These are phyloP conservation scores for Cenococcum geophilum DNA, from an alignment of 495 filamentous ascomycete species.

Conservation along the genomic window DNA sequence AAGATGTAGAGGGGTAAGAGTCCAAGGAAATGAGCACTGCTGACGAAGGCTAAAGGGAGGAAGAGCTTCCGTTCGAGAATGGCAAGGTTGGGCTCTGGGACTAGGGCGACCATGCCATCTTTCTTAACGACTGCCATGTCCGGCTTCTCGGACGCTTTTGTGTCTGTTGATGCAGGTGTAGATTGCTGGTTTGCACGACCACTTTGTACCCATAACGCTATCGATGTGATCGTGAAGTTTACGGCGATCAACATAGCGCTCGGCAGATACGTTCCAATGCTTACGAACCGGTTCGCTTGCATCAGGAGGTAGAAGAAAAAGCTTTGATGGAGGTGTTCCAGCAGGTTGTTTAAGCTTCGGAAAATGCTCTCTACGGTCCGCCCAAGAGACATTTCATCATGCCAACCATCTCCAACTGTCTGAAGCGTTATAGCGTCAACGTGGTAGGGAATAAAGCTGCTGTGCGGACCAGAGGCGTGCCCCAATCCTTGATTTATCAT, in stretches of 20 bases:
- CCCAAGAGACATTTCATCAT: constrained; percentile 94
- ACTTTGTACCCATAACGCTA: constrained; percentile 83
- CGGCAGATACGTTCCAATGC: constrained; percentile 94
- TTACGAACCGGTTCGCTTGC: constrained; percentile 84
- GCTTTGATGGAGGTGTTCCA: constrained; percentile 96
- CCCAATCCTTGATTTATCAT: constrained; percentile 90
- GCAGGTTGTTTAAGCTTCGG: constrained; percentile 86
- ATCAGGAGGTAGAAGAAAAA: constrained; percentile 99
- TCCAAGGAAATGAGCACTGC: constrained; percentile 67
- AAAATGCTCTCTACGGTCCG: constrained; percentile 83
- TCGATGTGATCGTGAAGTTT: constrained; percentile 93
- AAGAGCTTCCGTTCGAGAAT: constrained; percentile 65
- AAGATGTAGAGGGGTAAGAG: constrained; percentile 81
- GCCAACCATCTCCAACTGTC: constrained; percentile 83
- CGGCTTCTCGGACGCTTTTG: constrained; percentile 7
- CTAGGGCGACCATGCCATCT: constrained; percentile 35
- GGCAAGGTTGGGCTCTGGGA: constrained; percentile 33
- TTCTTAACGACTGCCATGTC: constrained; percentile 34
- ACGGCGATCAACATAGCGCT: constrained; percentile 92
- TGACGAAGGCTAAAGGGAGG: constrained; percentile 67
- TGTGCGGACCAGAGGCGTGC: constrained; percentile 85
- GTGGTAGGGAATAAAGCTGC: constrained; percentile 94
- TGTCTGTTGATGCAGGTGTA: constrained; percentile 11
- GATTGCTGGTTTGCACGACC: constrained; percentile 45
- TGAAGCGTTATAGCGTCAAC: constrained; percentile 94